Conservation (phyloP, 1,284 basidiomycete genomes). For the Leccinum fallax region DNA sequence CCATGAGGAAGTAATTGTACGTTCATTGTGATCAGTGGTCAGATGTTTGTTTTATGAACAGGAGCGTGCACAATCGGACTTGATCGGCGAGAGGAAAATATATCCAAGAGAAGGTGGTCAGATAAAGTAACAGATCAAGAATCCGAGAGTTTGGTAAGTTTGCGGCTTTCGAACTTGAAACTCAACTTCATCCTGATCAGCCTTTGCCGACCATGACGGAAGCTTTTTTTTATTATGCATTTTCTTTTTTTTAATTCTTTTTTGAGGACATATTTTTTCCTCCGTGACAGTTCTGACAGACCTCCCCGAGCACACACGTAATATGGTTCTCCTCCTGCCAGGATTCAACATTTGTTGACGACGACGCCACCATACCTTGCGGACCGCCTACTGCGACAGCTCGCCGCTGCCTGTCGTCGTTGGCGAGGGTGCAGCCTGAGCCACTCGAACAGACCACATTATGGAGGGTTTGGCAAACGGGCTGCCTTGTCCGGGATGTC, state of each 20-base stretch:
- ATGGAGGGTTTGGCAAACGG: conserved; percentile 1
- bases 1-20: conserved; percentile 11
- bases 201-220: conserved; percentile 37
- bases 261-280: conserved; percentile 21
- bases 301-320: conserved; percentile 26
- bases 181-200: conserved; percentile 33
- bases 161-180: conserved; percentile 37
- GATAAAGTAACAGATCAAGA: conserved; percentile 38
- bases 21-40: conserved; percentile 27
- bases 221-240: conserved; percentile 11
- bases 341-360: not conserved
- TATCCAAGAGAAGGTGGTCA: conserved; percentile 23
- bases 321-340: conserved; percentile 13
- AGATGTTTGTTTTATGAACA: conserved; percentile 12
- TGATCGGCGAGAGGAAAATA: conserved; percentile 39
- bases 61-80: conserved; percentile 34
- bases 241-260: not conserved
- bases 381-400: conserved; percentile 1
- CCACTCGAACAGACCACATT: not conserved
- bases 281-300: conserved; percentile 27
- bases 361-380: conserved; percentile 8
- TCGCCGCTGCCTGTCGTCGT: not conserved
- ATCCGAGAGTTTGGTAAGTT: conserved; percentile 30
- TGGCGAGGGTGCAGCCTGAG: conserved; percentile 1
- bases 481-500: conserved; percentile 10